A percentile compares a stretch with the other conserved stretches of the same genome.
Conservation (phyloP, 192 early-diverging fungal species). For the Coemansia sp. region DNA sequence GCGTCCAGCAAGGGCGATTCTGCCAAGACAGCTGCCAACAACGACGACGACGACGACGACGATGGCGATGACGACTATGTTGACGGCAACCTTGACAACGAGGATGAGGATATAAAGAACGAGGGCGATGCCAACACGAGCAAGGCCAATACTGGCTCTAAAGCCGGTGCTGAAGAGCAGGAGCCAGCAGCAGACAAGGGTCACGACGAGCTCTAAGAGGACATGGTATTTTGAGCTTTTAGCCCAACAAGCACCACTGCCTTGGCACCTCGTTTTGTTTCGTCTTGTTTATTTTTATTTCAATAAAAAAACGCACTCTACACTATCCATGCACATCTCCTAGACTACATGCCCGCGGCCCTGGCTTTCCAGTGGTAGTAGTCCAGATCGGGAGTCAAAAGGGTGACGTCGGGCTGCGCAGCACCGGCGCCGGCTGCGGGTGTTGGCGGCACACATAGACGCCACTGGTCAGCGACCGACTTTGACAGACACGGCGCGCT, state of each 20-base stretch:
- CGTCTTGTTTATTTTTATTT: not conserved
- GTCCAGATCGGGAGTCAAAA: slow-evolving; percentile 40
- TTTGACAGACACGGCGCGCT: not conserved
- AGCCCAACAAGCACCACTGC: no score
- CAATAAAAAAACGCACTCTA: not conserved
- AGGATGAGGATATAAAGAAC: slow-evolving; percentile 7
- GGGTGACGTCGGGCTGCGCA: slow-evolving; percentile 10
- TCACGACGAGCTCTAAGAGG: slow-evolving; percentile 31
- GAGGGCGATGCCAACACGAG: not conserved
- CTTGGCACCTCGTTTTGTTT: not conserved
- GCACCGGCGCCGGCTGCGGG: not conserved
- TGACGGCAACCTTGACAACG: slow-evolving; percentile 4
- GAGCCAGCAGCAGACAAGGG: slow-evolving; percentile 17
- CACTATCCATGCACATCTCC: not conserved
- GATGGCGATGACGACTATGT: slow-evolving; percentile 5
- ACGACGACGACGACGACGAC: slow-evolving; percentile 14
- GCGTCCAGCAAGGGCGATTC: slow-evolving; percentile 31
- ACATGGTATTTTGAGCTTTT: no score
- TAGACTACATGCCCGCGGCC: slow-evolving; percentile 5
- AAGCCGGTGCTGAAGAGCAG: not conserved
- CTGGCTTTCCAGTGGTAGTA: slow-evolving; percentile 22
- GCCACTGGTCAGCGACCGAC: slow-evolving; percentile 27
- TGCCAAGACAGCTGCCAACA: slow-evolving; percentile 14
- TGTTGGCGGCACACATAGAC: slow-evolving; percentile 34
- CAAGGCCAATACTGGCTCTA: not conserved